Percentiles rank a stretch among this genome's conserved stretches.
phyloP scores from a whole-genome alignment of 345 rosid species.

The Eucalyptus shirleyi region DNA sequence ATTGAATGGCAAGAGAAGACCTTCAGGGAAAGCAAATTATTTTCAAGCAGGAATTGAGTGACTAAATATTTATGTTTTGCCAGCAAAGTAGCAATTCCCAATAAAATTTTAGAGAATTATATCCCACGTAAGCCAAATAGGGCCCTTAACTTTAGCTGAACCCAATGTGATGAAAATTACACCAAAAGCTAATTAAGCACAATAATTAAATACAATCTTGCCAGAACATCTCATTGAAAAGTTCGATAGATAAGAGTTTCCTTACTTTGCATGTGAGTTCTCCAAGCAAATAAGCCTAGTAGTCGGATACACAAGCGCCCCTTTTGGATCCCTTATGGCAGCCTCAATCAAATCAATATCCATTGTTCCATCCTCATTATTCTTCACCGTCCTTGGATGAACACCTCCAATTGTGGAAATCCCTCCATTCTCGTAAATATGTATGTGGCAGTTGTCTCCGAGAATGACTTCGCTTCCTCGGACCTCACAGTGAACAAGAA shows the following conservation, averaged over 20 bases:
- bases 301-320: constrained; percentile 68
- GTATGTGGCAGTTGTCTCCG: constrained; percentile 75
- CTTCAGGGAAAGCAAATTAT: not conserved
- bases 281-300: constrained; percentile 92
- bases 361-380: constrained; percentile 79
- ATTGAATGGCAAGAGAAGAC: not conserved
- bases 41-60: not conserved
- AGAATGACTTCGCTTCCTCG: constrained; percentile 96
- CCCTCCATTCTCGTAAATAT: constrained; percentile 81
- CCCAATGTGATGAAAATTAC: not conserved
- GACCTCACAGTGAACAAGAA: constrained; percentile 75
- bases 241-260: not conserved
- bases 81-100: not conserved
- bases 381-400: constrained; percentile 73
- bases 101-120: not conserved
- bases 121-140: not conserved
- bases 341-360: constrained; percentile 61
- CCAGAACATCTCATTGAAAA: not conserved
- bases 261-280: constrained; percentile 89
- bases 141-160: not conserved
- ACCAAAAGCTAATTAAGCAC: not conserved
- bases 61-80: not conserved
- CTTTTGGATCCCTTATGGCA: constrained; percentile 55
- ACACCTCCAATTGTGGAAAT: constrained; percentile 83
- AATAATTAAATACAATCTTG: not conserved